Percentiles rank a stretch among this genome's conserved stretches.
Evolutionary conservation across 2,329 filamentous ascomycete species (phyloP).

Genomic region (Seiridium cupressi): DNA sequence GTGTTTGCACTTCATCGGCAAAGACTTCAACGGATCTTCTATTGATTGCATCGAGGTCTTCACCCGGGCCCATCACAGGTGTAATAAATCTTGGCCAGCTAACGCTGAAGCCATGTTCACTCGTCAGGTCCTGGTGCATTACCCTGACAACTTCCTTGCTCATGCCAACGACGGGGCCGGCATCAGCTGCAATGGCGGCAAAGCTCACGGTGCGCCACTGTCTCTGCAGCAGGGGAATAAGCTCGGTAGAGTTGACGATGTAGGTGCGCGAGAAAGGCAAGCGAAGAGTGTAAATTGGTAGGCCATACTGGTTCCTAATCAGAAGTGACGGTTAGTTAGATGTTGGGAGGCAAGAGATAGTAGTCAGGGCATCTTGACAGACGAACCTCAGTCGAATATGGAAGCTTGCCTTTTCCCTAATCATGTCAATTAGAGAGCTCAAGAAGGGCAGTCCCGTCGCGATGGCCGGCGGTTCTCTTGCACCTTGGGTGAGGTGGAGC

Average conservation of each 20-base stretch:
- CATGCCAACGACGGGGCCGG: conserved; percentile 19
- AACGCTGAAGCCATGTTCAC: conserved; percentile 14
- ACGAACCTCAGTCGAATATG: conserved; percentile 14
- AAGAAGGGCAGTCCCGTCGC: conserved; percentile 19
- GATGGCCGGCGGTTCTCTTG: conserved; percentile 20
- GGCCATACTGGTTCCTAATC: background rate
- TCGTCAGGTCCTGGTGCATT: conserved; percentile 17
- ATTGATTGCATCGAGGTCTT: conserved; percentile 15
- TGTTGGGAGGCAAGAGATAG: background rate
- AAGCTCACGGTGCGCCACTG: conserved; percentile 26
- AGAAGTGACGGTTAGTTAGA: background rate
- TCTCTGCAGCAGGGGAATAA: conserved; percentile 21
- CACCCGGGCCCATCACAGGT: conserved; percentile 12
- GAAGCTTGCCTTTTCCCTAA: conserved; percentile 12
- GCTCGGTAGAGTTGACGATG: conserved; percentile 21
- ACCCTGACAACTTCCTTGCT: conserved; percentile 20
- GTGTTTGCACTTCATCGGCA: conserved; percentile 1
- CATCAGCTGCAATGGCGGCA: conserved; percentile 19
- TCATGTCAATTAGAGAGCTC: conserved; percentile 22
- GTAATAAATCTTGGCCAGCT: conserved; percentile 14
- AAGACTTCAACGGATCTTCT: conserved; percentile 17
- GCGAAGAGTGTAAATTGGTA: conserved; percentile 25
- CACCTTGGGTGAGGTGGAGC: conserved; percentile 20
- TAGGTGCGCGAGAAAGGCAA: conserved; percentile 22
- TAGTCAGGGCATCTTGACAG: background rate